Base-by-base conservation (phyloP, 1,284 basidiomycete species). In the Boletus calvinii region DNA sequence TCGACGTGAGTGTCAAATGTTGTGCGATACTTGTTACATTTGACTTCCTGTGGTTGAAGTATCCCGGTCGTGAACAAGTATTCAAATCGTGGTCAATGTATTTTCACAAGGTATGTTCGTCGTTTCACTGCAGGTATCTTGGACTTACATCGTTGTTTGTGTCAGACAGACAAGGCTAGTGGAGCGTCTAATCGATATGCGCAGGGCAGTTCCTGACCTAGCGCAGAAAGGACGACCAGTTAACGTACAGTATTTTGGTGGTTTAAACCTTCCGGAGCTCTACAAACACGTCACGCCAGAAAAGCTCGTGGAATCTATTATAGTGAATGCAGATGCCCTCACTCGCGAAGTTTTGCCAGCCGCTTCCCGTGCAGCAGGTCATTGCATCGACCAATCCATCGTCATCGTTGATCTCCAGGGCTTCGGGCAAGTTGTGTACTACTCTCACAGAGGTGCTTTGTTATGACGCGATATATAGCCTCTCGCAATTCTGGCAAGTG, bases 1-100 rank as follows among this genome's bases (percentile, higher is more conserved):
- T 81, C 49, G 79, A 84, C 60, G 83, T 84, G 57, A 66, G 78
- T 72, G 9, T 17, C 30, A 12, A 22, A 6, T 29, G 13, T 17
- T 12, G 15, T 31, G 44, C 12, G 18, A 40, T 37, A 3, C 29
- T 18, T 9, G 12, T 9, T 48, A 24, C 35, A 37, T 48, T 46
- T 50, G 49, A 63, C 34, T 20, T 2, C n/a, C n/a, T 10, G 22
- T 54, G 48, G 1, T 46, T 43, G 52, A 57, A 88, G 86, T 88
- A 83, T 61, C 84, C 84, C 2, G 84, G 83, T 58, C 79, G 85
- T 44, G 74, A 80, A 48, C 74, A 77, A 4, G 79, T 89, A 12
- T 87, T 87, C 59, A 78, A 85, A 48, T 81, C 79, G 54, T 89
- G 86, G 86, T 85, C 85, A 5, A 78, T 88, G 71, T 87, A 72